Evolutionary conservation across 495 filamentous ascomycete genomes (phyloP).

Genomic region (Podospora pseudoanserina): DNA sequence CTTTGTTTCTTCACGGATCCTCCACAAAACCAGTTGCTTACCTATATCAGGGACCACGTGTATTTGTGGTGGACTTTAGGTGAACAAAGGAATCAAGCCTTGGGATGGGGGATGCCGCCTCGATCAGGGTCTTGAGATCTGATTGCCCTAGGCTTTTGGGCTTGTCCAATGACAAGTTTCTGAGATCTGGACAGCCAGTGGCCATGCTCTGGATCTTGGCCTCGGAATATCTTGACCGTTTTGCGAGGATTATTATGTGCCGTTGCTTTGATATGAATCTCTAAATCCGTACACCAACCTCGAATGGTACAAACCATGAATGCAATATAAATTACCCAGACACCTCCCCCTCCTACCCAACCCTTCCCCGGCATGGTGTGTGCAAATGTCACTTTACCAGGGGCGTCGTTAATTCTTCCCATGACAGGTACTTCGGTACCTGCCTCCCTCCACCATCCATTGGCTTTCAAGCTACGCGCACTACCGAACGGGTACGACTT

Average conservation of each 20-base stretch:
- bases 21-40: neutral
- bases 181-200: too few species aligned
- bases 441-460: neutral
- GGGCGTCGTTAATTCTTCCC: neutral
- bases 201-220: too few species aligned
- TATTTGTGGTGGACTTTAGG: neutral
- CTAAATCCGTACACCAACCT: neutral
- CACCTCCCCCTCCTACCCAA: neutral
- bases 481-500: neutral
- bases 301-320: neutral
- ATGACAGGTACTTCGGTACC: neutral
- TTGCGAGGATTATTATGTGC: too few species aligned
- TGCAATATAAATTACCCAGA: neutral
- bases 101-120: neutral
- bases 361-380: neutral
- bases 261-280: too few species aligned
- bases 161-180: too few species aligned
- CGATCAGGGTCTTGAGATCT: neutral
- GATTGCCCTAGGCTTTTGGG: neutral
- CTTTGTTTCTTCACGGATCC: neutral
- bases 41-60: neutral
- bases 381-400: neutral
- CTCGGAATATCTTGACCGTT: too few species aligned
- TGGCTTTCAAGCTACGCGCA: neutral
- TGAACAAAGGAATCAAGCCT: too few species aligned